Conservation (phyloP, 2,329 filamentous ascomycete genomes). For the Pyrenophora teres region DNA sequence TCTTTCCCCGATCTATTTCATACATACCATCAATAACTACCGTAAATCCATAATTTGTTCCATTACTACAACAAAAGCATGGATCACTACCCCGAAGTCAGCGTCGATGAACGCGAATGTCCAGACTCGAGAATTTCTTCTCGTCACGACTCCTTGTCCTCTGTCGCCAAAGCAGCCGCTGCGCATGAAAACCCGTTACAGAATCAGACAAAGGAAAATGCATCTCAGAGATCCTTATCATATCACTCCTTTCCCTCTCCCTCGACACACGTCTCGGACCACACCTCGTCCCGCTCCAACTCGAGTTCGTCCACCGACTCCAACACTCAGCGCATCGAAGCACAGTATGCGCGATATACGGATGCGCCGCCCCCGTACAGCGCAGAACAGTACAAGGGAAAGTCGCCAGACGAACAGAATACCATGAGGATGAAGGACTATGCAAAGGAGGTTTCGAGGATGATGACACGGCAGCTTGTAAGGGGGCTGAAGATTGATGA, state of each 20-base stretch:
- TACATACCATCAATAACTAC: not conserved
- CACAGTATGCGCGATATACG: slow-evolving; percentile 23
- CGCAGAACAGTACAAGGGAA: slow-evolving; percentile 29
- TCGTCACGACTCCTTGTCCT: slow-evolving; percentile 26
- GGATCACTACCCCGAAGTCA: slow-evolving; percentile 33
- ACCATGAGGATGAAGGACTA: slow-evolving; percentile 33
- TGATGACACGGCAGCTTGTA: slow-evolving; percentile 35
- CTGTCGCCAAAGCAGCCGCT: slow-evolving; percentile 13
- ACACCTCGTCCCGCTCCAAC: slow-evolving; percentile 6
- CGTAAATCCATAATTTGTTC: not conserved
- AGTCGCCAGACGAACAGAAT: slow-evolving; percentile 27
- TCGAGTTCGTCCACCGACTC: slow-evolving; percentile 9
- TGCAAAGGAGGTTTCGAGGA: slow-evolving; percentile 32
- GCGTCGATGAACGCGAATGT: slow-evolving; percentile 24
- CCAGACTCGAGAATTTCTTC: slow-evolving; percentile 16
- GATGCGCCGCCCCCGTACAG: slow-evolving; percentile 30
- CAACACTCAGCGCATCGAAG: slow-evolving; percentile 18
- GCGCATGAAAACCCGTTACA: not conserved
- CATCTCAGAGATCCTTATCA: not conserved
- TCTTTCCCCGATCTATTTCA: not conserved
- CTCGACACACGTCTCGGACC: slow-evolving; percentile 9
- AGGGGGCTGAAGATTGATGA: slow-evolving; percentile 23
- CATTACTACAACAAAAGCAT: slow-evolving; percentile 13
- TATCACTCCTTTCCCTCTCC: slow-evolving; percentile 22
- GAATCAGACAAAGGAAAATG: not conserved